phyloP scores from a whole-genome alignment of 768 basidiomycete genomes.

The Favolaschia claudopus region DNA sequence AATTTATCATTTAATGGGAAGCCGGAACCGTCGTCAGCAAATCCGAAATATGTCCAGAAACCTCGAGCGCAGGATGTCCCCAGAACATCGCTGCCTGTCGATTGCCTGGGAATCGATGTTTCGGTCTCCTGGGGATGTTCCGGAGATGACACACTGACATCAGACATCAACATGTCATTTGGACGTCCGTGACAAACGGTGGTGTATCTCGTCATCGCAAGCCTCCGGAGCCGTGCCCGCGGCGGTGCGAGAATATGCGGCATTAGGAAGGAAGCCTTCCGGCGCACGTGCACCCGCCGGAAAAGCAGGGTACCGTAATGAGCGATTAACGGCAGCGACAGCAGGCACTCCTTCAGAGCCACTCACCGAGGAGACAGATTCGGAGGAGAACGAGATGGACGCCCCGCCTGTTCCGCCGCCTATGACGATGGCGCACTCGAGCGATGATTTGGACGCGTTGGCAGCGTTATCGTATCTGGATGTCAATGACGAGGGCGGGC shows the following conservation, averaged over 20 bases:
- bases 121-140: too few relatives aligned
- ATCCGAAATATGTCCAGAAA: too few relatives aligned
- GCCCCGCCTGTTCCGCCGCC: slow-evolving; percentile 4
- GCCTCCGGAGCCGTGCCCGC: slow-evolving; percentile 37
- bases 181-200: too few relatives aligned
- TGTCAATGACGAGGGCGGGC: slow-evolving; percentile 54
- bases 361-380: slow-evolving; percentile 42
- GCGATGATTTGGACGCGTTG: slow-evolving; percentile 74
- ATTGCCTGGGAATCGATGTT: too few relatives aligned
- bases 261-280: slow-evolving; percentile 75
- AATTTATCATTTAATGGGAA: too few relatives aligned
- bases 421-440: slow-evolving; percentile 33
- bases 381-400: slow-evolving; percentile 29
- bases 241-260: slow-evolving; percentile 40
- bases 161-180: too few relatives aligned
- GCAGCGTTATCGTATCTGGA: slow-evolving; percentile 83
- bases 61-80: too few relatives aligned
- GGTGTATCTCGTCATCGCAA: slow-evolving; percentile 18
- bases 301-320: too few relatives aligned
- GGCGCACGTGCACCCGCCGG: slow-evolving; percentile 80
- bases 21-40: too few relatives aligned
- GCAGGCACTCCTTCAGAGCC: slow-evolving; percentile 38
- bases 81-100: too few relatives aligned
- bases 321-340: too few relatives aligned
- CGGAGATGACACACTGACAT: too few relatives aligned